Base-by-base conservation (phyloP, 2,329 filamentous ascomycete species). In the Elsinoe perseae region DNA sequence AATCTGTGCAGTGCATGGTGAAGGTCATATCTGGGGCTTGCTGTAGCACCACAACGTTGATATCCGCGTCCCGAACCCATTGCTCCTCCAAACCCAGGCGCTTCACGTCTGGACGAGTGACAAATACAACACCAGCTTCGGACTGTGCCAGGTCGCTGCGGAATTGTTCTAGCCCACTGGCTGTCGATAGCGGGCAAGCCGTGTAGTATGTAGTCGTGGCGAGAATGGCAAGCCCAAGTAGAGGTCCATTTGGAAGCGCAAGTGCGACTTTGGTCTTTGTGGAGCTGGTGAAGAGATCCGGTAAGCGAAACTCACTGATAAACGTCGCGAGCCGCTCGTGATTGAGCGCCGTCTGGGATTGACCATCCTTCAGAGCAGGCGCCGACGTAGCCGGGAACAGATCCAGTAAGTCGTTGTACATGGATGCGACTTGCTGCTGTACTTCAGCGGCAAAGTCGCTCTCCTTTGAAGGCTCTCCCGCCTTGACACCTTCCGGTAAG, bases 241-340 rank as follows among this genome's bases (percentile, higher is more conserved):
- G 65, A 9, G 76, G 76, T 2, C 79, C 78, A 60, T 81, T 81
- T 1, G 77, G 77, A 4, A 81, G 63, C 1, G 77, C 74, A 44
- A 81, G 73, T 25, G 75, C 77, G 8, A 80, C 70, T 10, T 76
- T 68, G 2, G 75, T 74, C 59, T 76, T 76, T 20, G 34, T 54
- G 18, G 58, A 55, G 20, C 50, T 57, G 0, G 57, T 34, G 10
- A 55, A 36, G n/a, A 44, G 54, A 43, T 65, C 28, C 1, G 65
- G 64, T 14, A 68, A 56, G 30, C 56, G 55, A 56, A 70, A 70
- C 23, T 61, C 56, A 12, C 56, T 50, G n/a, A 69, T 59, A 25
- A 62, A 63, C 10, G 52, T 53, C 12, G 64, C 58, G 28, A 70
- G 61, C 12, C 60, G 56, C 38, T 59, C 56, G 58, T 69, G 67